Percentiles rank a stretch among this genome's conserved stretches.
These are phyloP conservation scores for Cordyceps fumosorosea DNA, from an alignment of 2,329 filamentous ascomycete species.

Conservation along the genomic window DNA sequence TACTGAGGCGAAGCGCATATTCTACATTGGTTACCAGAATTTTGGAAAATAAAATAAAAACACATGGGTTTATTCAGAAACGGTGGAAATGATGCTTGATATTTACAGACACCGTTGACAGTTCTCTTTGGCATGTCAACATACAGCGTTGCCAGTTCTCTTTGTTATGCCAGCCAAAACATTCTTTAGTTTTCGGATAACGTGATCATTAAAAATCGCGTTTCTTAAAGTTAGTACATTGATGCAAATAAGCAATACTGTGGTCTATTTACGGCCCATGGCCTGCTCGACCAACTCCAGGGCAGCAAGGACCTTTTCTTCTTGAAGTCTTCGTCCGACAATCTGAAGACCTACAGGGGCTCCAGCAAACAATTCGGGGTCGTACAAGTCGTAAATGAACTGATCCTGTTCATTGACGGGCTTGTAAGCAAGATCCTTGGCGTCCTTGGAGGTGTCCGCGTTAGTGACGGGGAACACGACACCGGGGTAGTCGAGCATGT, in stretches of 20 bases:
- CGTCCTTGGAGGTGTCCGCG: slow-evolving; percentile 22
- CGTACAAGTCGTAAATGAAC: slow-evolving; percentile 24
- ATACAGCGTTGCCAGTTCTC: not conserved
- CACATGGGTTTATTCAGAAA: not conserved
- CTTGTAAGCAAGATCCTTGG: slow-evolving; percentile 19
- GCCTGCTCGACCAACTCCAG: slow-evolving; percentile 21
- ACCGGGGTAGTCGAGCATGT: slow-evolving; percentile 60
- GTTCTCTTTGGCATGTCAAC: not conserved
- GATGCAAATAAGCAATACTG: not conserved
- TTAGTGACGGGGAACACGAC: slow-evolving; percentile 50
- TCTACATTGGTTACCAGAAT: not conserved
- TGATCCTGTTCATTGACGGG: slow-evolving; percentile 24
- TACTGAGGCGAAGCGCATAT: not conserved
- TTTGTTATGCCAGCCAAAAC: not conserved
- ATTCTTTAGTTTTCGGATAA: not conserved
- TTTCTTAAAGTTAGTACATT: not conserved
- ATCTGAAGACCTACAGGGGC: slow-evolving; percentile 24
- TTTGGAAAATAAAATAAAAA: not conserved
- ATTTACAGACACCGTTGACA: not conserved
- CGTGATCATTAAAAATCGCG: no score
- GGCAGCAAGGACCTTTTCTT: slow-evolving; percentile 25
- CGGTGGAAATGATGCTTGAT: no score
- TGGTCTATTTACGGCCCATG: slow-evolving; percentile 13
- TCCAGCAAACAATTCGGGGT: slow-evolving; percentile 20
- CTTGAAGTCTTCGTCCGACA: slow-evolving; percentile 23